phyloP scores from a whole-genome alignment of 2,329 filamentous ascomycete species.

The Didymella lethalis region DNA sequence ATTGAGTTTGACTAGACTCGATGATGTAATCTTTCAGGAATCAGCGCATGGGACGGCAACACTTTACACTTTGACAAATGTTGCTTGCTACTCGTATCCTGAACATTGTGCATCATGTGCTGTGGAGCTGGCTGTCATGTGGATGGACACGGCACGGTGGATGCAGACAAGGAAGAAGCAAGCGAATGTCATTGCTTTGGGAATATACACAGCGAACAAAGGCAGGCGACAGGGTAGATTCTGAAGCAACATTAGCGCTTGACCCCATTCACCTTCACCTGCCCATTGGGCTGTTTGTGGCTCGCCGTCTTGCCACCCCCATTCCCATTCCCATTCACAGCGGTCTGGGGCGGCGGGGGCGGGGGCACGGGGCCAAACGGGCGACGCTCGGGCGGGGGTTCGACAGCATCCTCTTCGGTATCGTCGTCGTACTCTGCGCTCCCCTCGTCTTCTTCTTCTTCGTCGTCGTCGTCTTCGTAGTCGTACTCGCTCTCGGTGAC shows the following conservation, averaged over 20 bases:
- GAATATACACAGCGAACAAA: too few species aligned
- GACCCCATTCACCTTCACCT: conserved; percentile 51
- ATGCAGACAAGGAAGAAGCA: too few species aligned
- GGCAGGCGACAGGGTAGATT: too few species aligned
- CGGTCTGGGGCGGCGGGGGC: conserved; percentile 46
- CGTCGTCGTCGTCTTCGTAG: conserved; percentile 51
- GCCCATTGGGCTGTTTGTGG: conserved; percentile 49
- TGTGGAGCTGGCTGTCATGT: too few species aligned
- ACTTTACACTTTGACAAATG: too few species aligned
- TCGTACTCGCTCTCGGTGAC: conserved; percentile 54
- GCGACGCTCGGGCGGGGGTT: conserved; percentile 41
- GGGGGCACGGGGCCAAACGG: conserved; percentile 50
- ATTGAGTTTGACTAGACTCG: too few species aligned
- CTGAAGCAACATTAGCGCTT: conserved; percentile 41
- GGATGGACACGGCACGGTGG: too few species aligned
- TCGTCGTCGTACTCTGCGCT: conserved; percentile 63
- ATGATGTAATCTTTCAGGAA: too few species aligned
- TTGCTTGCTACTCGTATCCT: too few species aligned
- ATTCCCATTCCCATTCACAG: conserved; percentile 29
- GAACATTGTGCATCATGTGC: too few species aligned
- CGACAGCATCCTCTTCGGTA: conserved; percentile 63
- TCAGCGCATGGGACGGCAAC: too few species aligned
- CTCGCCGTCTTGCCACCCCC: conserved; percentile 41
- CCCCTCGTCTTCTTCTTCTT: conserved; percentile 55
- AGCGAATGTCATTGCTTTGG: too few species aligned